A percentile compares a stretch with the other conserved stretches of the same genome.
phyloP scores from a whole-genome alignment of 2,329 filamentous ascomycete species.

The Hypoxylon sp. region DNA sequence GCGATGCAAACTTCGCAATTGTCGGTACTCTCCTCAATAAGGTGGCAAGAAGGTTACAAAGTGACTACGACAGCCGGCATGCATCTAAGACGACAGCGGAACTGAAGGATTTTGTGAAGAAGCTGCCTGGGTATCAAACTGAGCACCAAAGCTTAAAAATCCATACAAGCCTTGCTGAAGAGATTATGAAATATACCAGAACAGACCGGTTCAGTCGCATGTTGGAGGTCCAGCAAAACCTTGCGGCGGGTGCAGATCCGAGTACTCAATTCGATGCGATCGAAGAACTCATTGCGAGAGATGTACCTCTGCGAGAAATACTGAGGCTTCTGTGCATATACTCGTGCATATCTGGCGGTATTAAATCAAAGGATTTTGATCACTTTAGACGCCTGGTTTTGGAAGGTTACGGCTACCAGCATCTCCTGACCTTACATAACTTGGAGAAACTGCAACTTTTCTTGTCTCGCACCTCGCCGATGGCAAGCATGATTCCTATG shows the following conservation, averaged over 20 bases:
- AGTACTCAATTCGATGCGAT: conserved; percentile 90
- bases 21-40: conserved; percentile 91
- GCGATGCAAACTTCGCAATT: conserved; percentile 94
- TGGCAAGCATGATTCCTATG: conserved; percentile 85
- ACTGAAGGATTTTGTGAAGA: conserved; percentile 93
- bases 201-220: conserved; percentile 89
- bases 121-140: conserved; percentile 89
- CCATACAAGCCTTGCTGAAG: conserved; percentile 92
- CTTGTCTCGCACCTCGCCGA: conserved; percentile 78
- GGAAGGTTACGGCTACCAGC: conserved; percentile 95
- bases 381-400: conserved; percentile 88
- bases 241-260: conserved; percentile 90
- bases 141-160: conserved; percentile 94
- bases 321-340: conserved; percentile 90
- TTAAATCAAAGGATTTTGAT: conserved; percentile 90
- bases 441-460: conserved; percentile 93
- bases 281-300: conserved; percentile 92
- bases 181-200: conserved; percentile 92
- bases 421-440: conserved; percentile 87
- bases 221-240: conserved; percentile 94
- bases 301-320: conserved; percentile 83
- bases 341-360: conserved; percentile 88
- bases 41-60: conserved; percentile 85
- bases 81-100: conserved; percentile 89
- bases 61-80: conserved; percentile 89